These are phyloP conservation scores for Sanghuangporus sanghuang DNA, from an alignment of 1,284 basidiomycete genomes.

Conservation along the genomic window DNA sequence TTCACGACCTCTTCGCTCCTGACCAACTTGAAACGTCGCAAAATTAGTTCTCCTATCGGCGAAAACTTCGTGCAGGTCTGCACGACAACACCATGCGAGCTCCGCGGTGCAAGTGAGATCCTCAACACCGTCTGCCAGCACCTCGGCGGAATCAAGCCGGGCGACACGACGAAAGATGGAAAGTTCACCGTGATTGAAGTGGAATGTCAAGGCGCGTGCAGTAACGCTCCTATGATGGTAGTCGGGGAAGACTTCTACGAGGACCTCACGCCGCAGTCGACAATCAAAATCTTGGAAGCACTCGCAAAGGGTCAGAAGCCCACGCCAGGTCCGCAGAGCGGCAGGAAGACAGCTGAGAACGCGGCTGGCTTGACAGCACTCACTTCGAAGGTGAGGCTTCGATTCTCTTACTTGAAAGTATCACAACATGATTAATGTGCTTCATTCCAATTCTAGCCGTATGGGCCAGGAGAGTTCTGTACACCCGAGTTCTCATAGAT, in stretches of 20 bases:
- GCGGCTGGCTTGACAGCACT: constrained; percentile 85
- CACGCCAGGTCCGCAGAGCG: constrained; percentile 89
- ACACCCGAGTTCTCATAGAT: constrained; percentile 79
- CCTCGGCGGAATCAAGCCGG: constrained; percentile 80
- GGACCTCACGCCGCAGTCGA: constrained; percentile 92
- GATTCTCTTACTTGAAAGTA: background rate
- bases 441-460: constrained; percentile 57
- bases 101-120: constrained; percentile 89
- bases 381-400: constrained; percentile 63
- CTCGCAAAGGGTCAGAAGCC: constrained; percentile 85
- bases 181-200: constrained; percentile 98
- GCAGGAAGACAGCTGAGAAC: constrained; percentile 85
- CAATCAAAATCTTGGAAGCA: constrained; percentile 82
- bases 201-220: constrained; percentile 97
- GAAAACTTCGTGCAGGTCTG: constrained; percentile 96
- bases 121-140: constrained; percentile 82
- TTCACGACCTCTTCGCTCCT: background rate
- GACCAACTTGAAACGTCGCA: background rate
- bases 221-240: constrained; percentile 99
- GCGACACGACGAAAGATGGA: constrained; percentile 90
- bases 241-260: constrained; percentile 98
- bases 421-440: background rate
- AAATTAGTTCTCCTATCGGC: constrained; percentile 84
- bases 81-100: constrained; percentile 98
- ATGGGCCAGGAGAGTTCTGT: constrained; percentile 91